Base-by-base conservation (phyloP, 1,139 yeast species). In the Pichia sp. region DNA sequence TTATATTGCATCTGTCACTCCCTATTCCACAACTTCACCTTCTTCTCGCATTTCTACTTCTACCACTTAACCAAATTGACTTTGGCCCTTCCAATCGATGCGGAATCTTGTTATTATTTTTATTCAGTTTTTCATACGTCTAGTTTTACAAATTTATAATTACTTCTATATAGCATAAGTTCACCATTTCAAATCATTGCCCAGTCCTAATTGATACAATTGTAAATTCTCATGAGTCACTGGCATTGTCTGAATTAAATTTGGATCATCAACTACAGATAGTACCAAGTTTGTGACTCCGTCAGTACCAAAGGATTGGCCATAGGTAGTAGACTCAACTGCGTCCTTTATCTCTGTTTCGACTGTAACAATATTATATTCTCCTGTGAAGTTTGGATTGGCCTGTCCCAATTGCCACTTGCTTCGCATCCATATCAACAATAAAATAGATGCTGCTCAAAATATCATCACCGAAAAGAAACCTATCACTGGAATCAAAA, bases 391-490 rank as follows among this genome's bases (percentile, higher is more conserved):
- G 2, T 31, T 12, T 2, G 15, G 25, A 22, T 54, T 58, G 4
- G 58, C 68, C 42, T 63, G 73, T 3, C 74, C 76, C 30, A 71
- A 39, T n/a, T 1, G 72, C 66, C 15, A 71, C 60, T 44, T 65
- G 60, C 34, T 55, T 56, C 46, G 62, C 69, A 14, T 71, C 76
- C 45, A 70, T 56, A 51, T 71, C 71, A 45, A 62, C 70, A 15
- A 71, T 73, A 19, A 67, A 55, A 49, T 70, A 71, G n/a, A 69
- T 68, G 48, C 56, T 60, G 42, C 73, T 59, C 44, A 71, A 59
- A 40, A 71, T 60, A 47, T 67, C 68, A 52, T 71, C 75, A 10
- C 76, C 77, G 18, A 68, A 44, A 33, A 57, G 37, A 31, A 55
- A 44, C 34, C 32, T 35, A 26, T 46, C 48, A 38, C 36, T 44